A percentile compares a stretch with the other conserved stretches of the same genome.
phyloP scores from a whole-genome alignment of 2,329 filamentous ascomycete species.

The Aspergillus novoparasiticus region DNA sequence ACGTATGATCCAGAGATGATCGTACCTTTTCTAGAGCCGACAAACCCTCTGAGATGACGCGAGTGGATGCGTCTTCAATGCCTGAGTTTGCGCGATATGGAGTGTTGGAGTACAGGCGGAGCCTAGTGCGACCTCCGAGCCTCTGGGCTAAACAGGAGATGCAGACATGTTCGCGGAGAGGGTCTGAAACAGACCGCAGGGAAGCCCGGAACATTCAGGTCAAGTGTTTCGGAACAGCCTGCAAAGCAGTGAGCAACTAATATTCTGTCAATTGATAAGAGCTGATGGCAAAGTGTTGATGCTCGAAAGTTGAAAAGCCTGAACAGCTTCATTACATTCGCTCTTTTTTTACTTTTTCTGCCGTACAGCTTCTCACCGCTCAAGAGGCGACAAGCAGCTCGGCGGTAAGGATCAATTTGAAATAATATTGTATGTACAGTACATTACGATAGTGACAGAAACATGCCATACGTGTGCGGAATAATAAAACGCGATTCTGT shows the following conservation, averaged over 20 bases:
- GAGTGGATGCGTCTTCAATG: background rate
- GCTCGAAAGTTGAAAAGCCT: conserved; percentile 4
- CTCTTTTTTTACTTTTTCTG: conserved; percentile 21
- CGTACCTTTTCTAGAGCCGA: conserved; percentile 11
- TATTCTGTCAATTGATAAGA: conserved; percentile 4
- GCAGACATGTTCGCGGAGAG: conserved; percentile 39
- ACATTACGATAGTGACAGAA: background rate
- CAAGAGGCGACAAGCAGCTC: background rate
- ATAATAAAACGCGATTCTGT: too few species aligned
- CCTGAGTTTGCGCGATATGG: conserved; percentile 14
- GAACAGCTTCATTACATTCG: conserved; percentile 1
- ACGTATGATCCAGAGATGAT: background rate
- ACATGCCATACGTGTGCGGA: background rate
- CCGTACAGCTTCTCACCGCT: conserved; percentile 16
- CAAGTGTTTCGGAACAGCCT: background rate
- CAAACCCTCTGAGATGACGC: conserved; percentile 3
- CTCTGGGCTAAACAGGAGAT: conserved; percentile 35
- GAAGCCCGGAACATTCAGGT: conserved; percentile 42
- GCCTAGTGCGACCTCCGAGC: conserved; percentile 24
- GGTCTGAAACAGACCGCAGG: conserved; percentile 39
- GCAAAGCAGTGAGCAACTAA: background rate
- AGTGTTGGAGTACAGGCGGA: conserved; percentile 31
- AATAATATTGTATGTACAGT: background rate
- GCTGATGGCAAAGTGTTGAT: background rate
- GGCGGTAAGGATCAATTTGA: background rate